Evolutionary conservation across 768 basidiomycete genomes (phyloP).

Genomic region (Serendipita indica): DNA sequence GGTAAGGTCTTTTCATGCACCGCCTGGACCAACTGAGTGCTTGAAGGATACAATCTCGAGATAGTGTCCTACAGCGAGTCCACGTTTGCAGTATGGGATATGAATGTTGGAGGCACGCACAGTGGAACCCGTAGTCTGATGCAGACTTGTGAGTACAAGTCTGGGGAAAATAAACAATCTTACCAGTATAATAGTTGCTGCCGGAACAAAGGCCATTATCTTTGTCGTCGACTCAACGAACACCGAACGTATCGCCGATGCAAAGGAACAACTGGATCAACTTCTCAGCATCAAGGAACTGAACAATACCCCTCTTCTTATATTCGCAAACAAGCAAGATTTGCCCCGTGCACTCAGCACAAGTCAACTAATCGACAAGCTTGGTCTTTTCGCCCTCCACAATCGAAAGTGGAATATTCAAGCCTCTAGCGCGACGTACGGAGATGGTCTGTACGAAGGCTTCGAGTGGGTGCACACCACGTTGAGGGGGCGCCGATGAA

Average conservation of each 20-base stretch:
- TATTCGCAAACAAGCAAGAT: constrained; percentile 15
- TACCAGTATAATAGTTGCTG: not conserved
- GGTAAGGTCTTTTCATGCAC: too few species aligned
- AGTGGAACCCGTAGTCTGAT: not conserved
- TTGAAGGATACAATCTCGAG: not conserved
- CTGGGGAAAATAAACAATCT: not conserved
- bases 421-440: constrained; percentile 63
- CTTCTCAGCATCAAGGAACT: constrained; percentile 31
- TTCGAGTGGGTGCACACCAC: constrained; percentile 70
- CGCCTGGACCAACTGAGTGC: too few species aligned
- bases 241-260: constrained; percentile 36
- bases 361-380: not conserved
- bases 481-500: not conserved
- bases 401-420: not conserved
- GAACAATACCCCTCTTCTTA: constrained; percentile 30
- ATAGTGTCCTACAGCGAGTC: not conserved
- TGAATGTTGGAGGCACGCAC: not conserved
- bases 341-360: not conserved
- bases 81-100: not conserved
- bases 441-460: constrained; percentile 97
- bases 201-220: constrained; percentile 29
- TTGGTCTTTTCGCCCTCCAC: not conserved
- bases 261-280: constrained; percentile 32
- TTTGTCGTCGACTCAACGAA: constrained; percentile 51
- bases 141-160: too few species aligned